Percentiles rank a stretch among this genome's conserved stretches.
Evolutionary conservation across 805 yeast genomes (phyloP).

Genomic region (Saturnispora saitoi): DNA sequence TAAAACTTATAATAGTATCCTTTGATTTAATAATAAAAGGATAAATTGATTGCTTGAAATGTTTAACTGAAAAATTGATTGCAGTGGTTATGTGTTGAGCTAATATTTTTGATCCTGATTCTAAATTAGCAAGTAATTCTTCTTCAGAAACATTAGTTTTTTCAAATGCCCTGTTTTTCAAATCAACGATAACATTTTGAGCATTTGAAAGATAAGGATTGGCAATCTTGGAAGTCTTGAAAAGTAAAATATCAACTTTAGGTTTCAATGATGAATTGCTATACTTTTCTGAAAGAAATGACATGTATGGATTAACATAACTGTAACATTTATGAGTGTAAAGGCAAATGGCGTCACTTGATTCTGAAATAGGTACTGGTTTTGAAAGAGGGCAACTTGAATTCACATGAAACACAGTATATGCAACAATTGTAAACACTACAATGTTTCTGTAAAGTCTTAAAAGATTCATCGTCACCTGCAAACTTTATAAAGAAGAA

Average conservation of each 20-base stretch:
- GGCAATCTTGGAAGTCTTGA: background rate
- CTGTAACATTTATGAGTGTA: conserved; percentile 2
- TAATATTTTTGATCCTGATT: conserved; percentile 6
- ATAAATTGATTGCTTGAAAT: conserved; percentile 5
- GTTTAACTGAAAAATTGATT: conserved; percentile 3
- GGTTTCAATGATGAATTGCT: conserved; percentile 6
- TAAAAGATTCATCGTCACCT: background rate
- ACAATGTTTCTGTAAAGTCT: background rate
- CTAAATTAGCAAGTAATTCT: conserved; percentile 3
- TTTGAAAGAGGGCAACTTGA: conserved; percentile 1
- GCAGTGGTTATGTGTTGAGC: background rate
- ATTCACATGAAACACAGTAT: conserved; percentile 2
- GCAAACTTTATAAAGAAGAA: background rate
- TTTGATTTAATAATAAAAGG: conserved; percentile 12
- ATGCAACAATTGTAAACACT: background rate
- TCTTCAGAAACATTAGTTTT: conserved; percentile 7
- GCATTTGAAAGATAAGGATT: background rate
- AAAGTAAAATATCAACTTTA: background rate
- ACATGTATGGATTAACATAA: conserved; percentile 2
- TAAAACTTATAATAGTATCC: conserved; percentile 6
- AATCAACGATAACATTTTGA: background rate
- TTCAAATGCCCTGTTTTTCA: conserved; percentile 5
- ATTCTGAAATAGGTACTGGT: background rate
- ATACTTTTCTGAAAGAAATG: background rate
- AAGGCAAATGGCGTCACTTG: conserved; percentile 7